These are phyloP conservation scores for Russula sp. DNA, from an alignment of 768 basidiomycete genomes.

Conservation along the genomic window DNA sequence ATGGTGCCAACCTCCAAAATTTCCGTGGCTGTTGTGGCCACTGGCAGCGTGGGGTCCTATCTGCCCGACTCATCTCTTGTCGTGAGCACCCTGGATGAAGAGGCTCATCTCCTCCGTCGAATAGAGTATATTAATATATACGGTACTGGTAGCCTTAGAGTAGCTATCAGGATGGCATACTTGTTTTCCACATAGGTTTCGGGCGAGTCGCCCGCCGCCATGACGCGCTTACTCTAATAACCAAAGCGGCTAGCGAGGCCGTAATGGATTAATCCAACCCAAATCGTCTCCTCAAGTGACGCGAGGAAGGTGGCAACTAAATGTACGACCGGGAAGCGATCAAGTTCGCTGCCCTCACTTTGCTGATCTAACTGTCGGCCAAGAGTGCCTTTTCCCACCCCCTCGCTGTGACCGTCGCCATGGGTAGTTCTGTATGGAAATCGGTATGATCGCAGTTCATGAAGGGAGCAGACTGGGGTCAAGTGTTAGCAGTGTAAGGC, in stretches of 20 bases:
- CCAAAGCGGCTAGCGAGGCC: constrained; percentile 4
- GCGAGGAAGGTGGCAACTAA: constrained; percentile 10
- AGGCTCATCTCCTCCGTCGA: neutral
- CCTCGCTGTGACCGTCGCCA: constrained; percentile 6
- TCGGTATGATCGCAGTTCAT: neutral
- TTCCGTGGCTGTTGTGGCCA: constrained; percentile 3
- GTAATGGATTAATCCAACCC: neutral
- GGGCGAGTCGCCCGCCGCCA: neutral
- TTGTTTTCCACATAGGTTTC: constrained; percentile 4
- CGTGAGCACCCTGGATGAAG: neutral
- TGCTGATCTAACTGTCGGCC: constrained; percentile 6
- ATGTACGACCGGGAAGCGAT: constrained; percentile 4
- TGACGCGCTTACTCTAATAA: neutral
- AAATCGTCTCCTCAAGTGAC: neutral
- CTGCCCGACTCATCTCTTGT: neutral
- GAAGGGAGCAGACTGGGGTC: constrained; percentile 5
- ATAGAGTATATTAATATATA: neutral
- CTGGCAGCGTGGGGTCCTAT: constrained; percentile 4
- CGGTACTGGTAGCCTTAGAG: neutral
- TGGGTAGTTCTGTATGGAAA: constrained; percentile 1
- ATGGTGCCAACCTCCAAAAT: constrained; percentile 4
- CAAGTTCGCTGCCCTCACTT: constrained; percentile 5
- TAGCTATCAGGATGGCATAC: neutral
- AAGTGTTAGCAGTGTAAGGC: constrained; percentile 3
- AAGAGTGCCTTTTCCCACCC: neutral